Evolutionary conservation across 768 basidiomycete genomes (phyloP), one percentile per base, ranked within the genome.

Genomic region (Leucocoprinus leucothites): DNA sequence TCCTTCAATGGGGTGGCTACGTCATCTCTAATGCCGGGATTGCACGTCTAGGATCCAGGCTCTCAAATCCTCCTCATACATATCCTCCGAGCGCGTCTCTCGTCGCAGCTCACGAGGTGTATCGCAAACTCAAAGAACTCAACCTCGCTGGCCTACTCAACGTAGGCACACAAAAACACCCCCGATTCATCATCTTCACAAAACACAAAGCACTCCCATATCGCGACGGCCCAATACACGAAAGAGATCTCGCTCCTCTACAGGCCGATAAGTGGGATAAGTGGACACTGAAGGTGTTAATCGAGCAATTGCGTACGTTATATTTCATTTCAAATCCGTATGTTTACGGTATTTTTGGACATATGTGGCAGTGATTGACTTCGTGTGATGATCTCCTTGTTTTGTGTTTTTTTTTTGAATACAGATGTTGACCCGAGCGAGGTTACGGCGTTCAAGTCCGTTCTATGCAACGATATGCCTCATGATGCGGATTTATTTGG

Each of bases 1-100:
- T 57, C 42, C 43, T 50, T 34, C 45, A 57, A 45, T 51, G 45
- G n/a, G 35, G 42, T 38, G 49, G 49, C 21, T 51, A 42, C 16
- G 13, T 51, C 50, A 36, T 51, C 5, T 51, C 50, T 22, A 51
- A 51, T 18, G 50, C 35, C 6, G 50, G 50, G n/a, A 51, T 51
- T 7, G 40, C 50, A 31, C 38, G 40, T n/a, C 42, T 38, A 41
- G 50, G 50, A 28, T 51, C 50, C 8, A 41, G 50, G 16, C 40
- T 51, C 7, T 41, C 40, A 22, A 28, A 42, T 22, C 50, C 40
- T 9, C 50, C 50, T 11, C 50, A 51, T 18, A 43, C 50, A 41
- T 51, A 41, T n/a, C 50, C 50, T n/a, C 16, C 40, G 9, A 28
- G 28, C 26, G 50, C 40, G n/a, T 40, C 40, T 19, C 9, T 25